Base-by-base conservation (phyloP, 2,329 filamentous ascomycete species). In the Pseudogymnoascus sp. region DNA sequence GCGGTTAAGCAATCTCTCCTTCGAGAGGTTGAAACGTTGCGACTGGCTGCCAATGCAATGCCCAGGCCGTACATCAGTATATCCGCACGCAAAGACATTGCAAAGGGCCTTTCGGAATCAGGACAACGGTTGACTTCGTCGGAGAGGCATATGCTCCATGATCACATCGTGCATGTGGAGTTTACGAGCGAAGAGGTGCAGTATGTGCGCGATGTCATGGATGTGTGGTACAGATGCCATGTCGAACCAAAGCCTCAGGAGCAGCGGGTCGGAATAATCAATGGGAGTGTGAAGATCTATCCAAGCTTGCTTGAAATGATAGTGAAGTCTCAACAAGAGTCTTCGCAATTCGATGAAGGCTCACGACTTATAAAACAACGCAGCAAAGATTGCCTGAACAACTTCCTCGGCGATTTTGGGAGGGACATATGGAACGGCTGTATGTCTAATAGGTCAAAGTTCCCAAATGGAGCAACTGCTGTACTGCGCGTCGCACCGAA, bases 271-370 rank as follows among this genome's bases (percentile, higher is more conserved):
- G 18, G 18, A 13, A 23, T 37, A 6, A 23, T 30, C 7, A 26
- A 15, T 45, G 18, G 26, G 28, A 37, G 35, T 3, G 21, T 59
- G 15, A 38, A n/a, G 15, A 13, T 41, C 8, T 39, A 30, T 15
- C 28, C 34, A 2, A 33, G 26, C 13, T 13, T 33, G 4, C 28
- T 59, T 33, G 13, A 37, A 9, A 37, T 59, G 13, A 57, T 41
- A 12, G 12, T 56, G 19, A 41, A 41, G 23, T 26, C 45, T 60
- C 62, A n/a, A 61, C 66, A 21, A n/a, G 30, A 15, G 48, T 62
- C 21, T 66, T 68, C 30, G 35, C 65, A 18, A 10, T 41, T 48
- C n/a, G 59, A 58, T 37, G 45, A 58, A 18, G 60, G 62, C 13
- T 39, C 26, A n/a, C 21, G 12, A 2, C 37, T 59, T n/a, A 30